A percentile compares a stretch with the other conserved stretches of the same genome.
These are phyloP conservation scores for Pochonia chlamydosporia DNA, from an alignment of 2,329 filamentous ascomycete genomes.

Conservation along the genomic window DNA sequence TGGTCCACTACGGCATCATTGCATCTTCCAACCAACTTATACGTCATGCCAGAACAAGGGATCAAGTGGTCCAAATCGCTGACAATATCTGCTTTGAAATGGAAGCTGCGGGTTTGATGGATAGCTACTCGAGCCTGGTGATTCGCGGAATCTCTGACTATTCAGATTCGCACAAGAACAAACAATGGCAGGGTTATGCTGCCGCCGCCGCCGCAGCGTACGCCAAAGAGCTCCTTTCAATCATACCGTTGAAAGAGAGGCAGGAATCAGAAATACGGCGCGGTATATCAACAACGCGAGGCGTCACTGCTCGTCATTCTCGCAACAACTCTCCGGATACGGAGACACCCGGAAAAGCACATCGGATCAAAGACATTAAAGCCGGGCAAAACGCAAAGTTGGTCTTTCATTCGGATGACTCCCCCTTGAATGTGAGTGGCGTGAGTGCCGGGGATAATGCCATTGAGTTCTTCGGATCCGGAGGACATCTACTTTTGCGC, in stretches of 20 bases:
- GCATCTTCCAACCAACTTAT: not conserved
- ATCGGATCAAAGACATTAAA: not conserved
- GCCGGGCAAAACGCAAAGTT: not conserved
- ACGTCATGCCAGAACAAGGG: not conserved
- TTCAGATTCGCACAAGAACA: not conserved
- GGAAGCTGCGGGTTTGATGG: too few relatives aligned
- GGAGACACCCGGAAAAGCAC: not conserved
- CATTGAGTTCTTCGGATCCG: not conserved
- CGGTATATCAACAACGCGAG: not conserved
- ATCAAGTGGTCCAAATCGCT: not conserved
- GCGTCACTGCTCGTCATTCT: not conserved
- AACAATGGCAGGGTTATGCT: not conserved
- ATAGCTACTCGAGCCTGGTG: not conserved
- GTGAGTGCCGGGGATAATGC: not conserved
- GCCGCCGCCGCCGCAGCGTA: not conserved
- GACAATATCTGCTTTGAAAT: not conserved
- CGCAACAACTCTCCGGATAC: not conserved
- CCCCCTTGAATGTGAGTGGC: not conserved
- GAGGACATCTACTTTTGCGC: not conserved
- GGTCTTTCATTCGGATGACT: not conserved
- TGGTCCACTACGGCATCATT: not conserved
- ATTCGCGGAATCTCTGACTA: not conserved
- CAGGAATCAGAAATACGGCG: not conserved
- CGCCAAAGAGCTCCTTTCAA: not conserved
- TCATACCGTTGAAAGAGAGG: not conserved